A percentile compares a stretch with the other conserved stretches of the same genome.
These are phyloP conservation scores for Penicillium sp. DNA, from an alignment of 2,329 filamentous ascomycete species.

Conservation along the genomic window DNA sequence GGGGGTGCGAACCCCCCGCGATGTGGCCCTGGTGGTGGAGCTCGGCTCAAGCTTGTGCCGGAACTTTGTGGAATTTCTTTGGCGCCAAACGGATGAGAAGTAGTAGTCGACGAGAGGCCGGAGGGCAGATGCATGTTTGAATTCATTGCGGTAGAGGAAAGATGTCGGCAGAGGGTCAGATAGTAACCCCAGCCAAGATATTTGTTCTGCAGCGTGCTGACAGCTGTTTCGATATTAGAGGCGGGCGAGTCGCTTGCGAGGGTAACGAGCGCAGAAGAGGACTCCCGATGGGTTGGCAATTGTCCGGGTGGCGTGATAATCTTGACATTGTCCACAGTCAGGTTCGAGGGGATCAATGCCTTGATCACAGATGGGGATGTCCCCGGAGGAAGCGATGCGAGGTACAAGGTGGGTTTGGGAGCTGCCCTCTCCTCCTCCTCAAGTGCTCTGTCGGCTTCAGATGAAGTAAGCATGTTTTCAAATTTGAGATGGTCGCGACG, in stretches of 20 bases:
- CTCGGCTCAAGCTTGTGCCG: constrained; percentile 49
- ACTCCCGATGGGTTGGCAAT: constrained; percentile 61
- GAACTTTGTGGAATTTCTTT: constrained; percentile 57
- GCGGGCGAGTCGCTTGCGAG: constrained; percentile 76
- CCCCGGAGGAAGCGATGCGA: constrained; percentile 53
- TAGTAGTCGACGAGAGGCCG: constrained; percentile 47
- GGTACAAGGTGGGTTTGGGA: constrained; percentile 55
- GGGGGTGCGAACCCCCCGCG: constrained; percentile 73
- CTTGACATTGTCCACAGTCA: constrained; percentile 71
- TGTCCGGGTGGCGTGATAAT: constrained; percentile 58
- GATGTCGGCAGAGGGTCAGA: constrained; percentile 73
- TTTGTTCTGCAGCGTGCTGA: constrained; percentile 74
- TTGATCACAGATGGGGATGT: constrained; percentile 52
- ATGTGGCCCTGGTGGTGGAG: constrained; percentile 48
- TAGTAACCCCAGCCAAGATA: constrained; percentile 85
- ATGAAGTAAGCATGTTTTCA: constrained; percentile 39
- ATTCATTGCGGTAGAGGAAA: constrained; percentile 71
- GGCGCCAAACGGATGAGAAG: constrained; percentile 73
- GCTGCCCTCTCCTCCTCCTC: constrained; percentile 48
- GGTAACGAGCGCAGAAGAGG: constrained; percentile 74
- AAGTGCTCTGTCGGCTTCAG: constrained; percentile 43
- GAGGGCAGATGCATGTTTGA: constrained; percentile 50
- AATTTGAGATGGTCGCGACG: constrained; percentile 43
- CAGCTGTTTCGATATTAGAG: constrained; percentile 76
- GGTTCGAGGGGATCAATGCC: constrained; percentile 48